These are phyloP conservation scores for Solanum chilense DNA, from an alignment of 257 asterid species.

Conservation along the genomic window DNA sequence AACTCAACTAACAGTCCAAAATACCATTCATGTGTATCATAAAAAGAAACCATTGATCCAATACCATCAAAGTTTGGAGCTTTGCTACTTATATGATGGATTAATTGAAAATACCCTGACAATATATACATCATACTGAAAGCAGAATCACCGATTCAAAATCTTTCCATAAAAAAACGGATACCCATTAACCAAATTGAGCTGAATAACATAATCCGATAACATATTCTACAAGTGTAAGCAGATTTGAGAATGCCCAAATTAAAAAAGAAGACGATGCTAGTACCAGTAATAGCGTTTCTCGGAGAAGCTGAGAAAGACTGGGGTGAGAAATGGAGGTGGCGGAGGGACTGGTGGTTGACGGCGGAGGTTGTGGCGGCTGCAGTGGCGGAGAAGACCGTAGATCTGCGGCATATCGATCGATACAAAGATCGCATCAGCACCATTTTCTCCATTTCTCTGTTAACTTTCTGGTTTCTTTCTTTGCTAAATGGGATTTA, in stretches of 20 bases:
- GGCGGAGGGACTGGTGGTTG: constrained; percentile 47
- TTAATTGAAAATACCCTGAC: background rate
- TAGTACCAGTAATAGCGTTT: constrained; percentile 16
- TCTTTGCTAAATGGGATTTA: background rate
- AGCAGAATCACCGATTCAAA: background rate
- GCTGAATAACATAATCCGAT: background rate
- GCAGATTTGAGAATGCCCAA: background rate
- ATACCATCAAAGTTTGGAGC: background rate
- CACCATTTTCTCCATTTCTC: constrained; percentile 44
- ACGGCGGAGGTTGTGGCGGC: constrained; percentile 25
- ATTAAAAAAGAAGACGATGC: background rate
- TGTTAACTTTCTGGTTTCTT: background rate
- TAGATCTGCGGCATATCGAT: constrained; percentile 55
- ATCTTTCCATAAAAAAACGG: background rate
- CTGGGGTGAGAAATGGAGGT: constrained; percentile 43
- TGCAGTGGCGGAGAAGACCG: constrained; percentile 19
- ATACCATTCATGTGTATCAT: background rate
- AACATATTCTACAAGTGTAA: background rate
- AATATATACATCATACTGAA: background rate
- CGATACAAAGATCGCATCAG: constrained; percentile 64
- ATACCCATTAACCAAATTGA: background rate
- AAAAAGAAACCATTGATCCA: background rate
- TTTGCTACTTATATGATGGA: background rate
- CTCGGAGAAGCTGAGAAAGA: constrained; percentile 31
- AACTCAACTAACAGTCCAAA: background rate